Conservation (phyloP, 2,329 filamentous ascomycete species). For the Capronia coronata region DNA sequence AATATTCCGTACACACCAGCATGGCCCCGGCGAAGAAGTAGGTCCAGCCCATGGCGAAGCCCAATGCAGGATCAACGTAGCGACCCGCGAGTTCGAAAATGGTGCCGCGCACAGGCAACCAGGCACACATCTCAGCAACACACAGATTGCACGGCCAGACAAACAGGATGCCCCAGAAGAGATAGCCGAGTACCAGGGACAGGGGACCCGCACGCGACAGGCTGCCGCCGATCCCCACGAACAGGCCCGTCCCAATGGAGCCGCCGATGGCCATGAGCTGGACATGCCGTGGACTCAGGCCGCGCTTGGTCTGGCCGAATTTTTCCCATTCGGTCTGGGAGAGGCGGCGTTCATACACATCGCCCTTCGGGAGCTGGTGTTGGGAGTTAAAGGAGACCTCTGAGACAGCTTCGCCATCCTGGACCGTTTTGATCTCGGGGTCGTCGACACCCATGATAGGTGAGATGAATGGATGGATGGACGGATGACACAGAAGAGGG, state of each 20-base stretch:
- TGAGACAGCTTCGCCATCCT: constrained; percentile 4
- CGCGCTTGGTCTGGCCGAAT: constrained; percentile 31
- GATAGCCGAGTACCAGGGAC: constrained; percentile 34
- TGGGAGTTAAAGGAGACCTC: background rate
- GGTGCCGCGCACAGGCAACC: constrained; percentile 37
- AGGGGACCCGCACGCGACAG: constrained; percentile 34
- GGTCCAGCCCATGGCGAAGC: constrained; percentile 44
- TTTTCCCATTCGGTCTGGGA: constrained; percentile 18
- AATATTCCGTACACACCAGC: constrained; percentile 44
- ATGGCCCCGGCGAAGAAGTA: constrained; percentile 43
- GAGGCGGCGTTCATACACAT: constrained; percentile 20
- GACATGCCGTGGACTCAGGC: constrained; percentile 35
- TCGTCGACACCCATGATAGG: background rate
- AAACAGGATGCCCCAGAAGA: constrained; percentile 31
- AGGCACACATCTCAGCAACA: constrained; percentile 39
- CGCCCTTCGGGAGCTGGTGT: constrained; percentile 1
- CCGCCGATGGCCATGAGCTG: constrained; percentile 39
- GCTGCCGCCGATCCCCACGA: constrained; percentile 34
- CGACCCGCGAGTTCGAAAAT: constrained; percentile 37
- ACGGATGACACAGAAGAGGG: background rate
- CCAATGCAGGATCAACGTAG: constrained; percentile 40
- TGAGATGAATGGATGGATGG: too few relatives aligned
- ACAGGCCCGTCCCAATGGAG: constrained; percentile 35
- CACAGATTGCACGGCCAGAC: constrained; percentile 35
- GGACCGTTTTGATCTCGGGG: background rate